Conservation (phyloP, 2,329 filamentous ascomycete genomes). For the Pyricularia grisea region DNA sequence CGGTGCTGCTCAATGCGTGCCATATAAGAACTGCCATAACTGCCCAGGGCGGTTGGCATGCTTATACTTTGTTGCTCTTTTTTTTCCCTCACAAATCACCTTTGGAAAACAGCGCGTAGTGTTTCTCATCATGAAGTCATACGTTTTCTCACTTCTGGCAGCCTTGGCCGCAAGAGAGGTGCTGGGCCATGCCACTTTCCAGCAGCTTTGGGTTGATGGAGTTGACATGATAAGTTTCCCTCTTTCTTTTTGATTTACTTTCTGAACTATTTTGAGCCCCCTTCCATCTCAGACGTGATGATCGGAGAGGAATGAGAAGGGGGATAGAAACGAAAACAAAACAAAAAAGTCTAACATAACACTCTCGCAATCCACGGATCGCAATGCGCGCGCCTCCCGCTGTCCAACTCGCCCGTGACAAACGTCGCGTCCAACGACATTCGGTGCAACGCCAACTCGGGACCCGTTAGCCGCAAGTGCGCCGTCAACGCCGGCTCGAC, state of each 20-base stretch:
- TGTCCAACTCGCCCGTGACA: slow-evolving; percentile 37
- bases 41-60: neutral
- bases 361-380: slow-evolving; percentile 28
- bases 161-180: slow-evolving; percentile 26
- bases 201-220: slow-evolving; percentile 37
- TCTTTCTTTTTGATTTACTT: neutral
- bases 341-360: slow-evolving; percentile 19
- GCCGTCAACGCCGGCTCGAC: slow-evolving; percentile 31
- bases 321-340: too few relatives aligned
- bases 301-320: neutral
- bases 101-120: neutral
- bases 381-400: slow-evolving; percentile 37
- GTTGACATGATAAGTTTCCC: slow-evolving; percentile 26
- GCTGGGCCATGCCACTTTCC: slow-evolving; percentile 39
- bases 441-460: slow-evolving; percentile 28
- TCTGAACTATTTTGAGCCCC: neutral
- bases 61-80: neutral
- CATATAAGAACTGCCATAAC: neutral
- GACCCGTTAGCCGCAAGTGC: slow-evolving; percentile 26
- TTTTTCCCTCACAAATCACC: neutral
- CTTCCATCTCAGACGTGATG: neutral
- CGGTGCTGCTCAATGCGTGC: neutral
- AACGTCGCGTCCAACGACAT: slow-evolving; percentile 28
- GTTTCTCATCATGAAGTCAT: slow-evolving; percentile 24
- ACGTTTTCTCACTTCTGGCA: slow-evolving; percentile 17